Evolutionary conservation across 176 grass and related monocot species (phyloP), one percentile per base, ranked within the genome.

Genomic region (Ananas comosus): DNA sequence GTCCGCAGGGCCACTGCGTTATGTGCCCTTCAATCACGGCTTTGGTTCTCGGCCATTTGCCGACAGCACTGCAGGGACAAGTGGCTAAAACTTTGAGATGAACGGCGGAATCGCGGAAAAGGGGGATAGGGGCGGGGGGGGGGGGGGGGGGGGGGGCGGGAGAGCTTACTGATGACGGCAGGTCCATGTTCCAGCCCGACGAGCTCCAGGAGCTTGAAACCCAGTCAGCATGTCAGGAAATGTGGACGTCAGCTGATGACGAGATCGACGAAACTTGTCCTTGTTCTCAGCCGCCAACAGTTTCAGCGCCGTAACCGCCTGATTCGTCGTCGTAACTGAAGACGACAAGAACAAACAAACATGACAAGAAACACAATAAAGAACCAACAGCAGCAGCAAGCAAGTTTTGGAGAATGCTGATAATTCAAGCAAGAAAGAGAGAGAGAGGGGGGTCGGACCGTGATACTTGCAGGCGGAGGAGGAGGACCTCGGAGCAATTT

Each of bases 11-110:
- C 94, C 94, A 78, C n/a, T 99, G 94, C 22, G 94, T 93, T 78
- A 99, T 93, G 70, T 93, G 70, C 94, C 89, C 72, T 99, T 99
- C 94, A 99, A 99, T 93, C 49, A 99, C 94, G 69, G 84, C 88
- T 80, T 93, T 93, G 28, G 89, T 99, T 99, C 24, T 93, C 94
- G 53, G 53, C 89, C 90, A 82, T 93, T 99, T 11, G 75, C 89
- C 16, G 94, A 99, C 58, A 93, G 24, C 87, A 99, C 94, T 99
- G 78, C 69, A 90, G 23, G 63, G 22, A 23, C 22, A n/a, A n/a
- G n/a, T n/a, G n/a, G n/a, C n/a, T n/a, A n/a, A n/a, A n/a, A n/a
- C 22, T 23, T 23, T 23, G 22, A 23, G 22, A 23, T 23, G 22
- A 23, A 1, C n/a, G 22, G 22, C 51, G 17, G 17, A 4, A 9